phyloP scores from a whole-genome alignment of 2,329 filamentous ascomycete species.

The Magnaporthiopsis rhizophila region DNA sequence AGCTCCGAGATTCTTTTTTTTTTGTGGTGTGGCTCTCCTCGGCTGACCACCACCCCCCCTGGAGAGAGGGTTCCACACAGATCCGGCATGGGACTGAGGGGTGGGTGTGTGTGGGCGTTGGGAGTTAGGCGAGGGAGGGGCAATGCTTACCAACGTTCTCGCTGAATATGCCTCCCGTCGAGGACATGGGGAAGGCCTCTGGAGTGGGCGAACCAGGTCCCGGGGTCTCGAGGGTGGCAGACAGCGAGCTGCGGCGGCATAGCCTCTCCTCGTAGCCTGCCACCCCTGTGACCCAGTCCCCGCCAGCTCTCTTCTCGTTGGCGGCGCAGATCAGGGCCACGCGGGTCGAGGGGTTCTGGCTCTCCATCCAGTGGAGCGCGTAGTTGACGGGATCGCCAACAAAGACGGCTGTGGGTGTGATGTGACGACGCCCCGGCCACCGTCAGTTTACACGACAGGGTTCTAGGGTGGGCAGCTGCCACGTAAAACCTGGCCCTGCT shows the following conservation, averaged over 20 bases:
- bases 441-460: too few relatives aligned
- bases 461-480: neutral
- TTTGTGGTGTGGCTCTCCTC: neutral
- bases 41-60: neutral
- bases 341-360: constrained; percentile 27
- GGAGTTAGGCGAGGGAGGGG: neutral
- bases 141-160: constrained; percentile 50
- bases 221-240: constrained; percentile 57
- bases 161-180: constrained; percentile 62
- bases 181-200: constrained; percentile 63
- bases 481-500: neutral
- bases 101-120: neutral
- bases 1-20: neutral
- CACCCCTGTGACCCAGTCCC: constrained; percentile 65
- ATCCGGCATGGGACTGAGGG: constrained; percentile 10
- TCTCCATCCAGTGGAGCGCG: constrained; percentile 45
- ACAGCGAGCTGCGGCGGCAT: constrained; percentile 66
- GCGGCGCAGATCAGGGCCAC: constrained; percentile 66
- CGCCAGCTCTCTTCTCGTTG: constrained; percentile 68
- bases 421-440: too few relatives aligned
- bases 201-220: constrained; percentile 36
- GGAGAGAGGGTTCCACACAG: neutral
- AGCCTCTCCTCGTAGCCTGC: constrained; percentile 64
- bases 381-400: constrained; percentile 51
- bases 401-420: constrained; percentile 33